phyloP scores from a whole-genome alignment of 164 flowering plant species.

The Sedum album region DNA sequence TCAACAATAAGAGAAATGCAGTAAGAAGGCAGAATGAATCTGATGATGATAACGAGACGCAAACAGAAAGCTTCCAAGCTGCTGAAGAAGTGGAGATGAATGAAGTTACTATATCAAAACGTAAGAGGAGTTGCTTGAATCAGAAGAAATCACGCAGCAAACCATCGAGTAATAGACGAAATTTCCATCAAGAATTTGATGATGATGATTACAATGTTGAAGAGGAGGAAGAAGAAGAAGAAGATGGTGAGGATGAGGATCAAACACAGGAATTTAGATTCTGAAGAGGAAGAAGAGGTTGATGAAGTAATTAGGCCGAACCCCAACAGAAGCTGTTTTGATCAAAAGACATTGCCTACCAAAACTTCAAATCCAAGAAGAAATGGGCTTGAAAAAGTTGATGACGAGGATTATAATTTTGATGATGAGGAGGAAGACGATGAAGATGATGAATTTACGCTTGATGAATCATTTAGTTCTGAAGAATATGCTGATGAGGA shows the following conservation, averaged over 20 bases:
- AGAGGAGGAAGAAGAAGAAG: conserved; percentile 29
- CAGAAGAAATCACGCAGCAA: neutral
- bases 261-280: conserved; percentile 9
- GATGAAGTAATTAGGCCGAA: neutral
- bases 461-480: conserved; percentile 18
- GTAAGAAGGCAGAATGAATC: neutral
- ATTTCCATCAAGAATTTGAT: neutral
- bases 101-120: neutral
- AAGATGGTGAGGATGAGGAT: conserved; percentile 5
- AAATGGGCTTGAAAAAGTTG: neutral
- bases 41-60: conserved; percentile 7
- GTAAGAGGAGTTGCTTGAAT: neutral
- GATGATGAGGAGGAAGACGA: conserved; percentile 14
- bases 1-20: neutral
- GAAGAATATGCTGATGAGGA: conserved; percentile 57
- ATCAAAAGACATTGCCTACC: neutral
- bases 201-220: conserved; percentile 5
- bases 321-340: neutral
- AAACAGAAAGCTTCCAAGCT: conserved; percentile 18
- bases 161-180: neutral
- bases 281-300: conserved; percentile 14
- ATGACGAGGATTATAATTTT: conserved; percentile 7
- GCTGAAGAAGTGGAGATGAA: conserved; percentile 12
- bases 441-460: conserved; percentile 19
- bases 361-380: neutral